phyloP scores from a whole-genome alignment of 768 basidiomycete species.

The Hemileccinum rubropunctum region DNA sequence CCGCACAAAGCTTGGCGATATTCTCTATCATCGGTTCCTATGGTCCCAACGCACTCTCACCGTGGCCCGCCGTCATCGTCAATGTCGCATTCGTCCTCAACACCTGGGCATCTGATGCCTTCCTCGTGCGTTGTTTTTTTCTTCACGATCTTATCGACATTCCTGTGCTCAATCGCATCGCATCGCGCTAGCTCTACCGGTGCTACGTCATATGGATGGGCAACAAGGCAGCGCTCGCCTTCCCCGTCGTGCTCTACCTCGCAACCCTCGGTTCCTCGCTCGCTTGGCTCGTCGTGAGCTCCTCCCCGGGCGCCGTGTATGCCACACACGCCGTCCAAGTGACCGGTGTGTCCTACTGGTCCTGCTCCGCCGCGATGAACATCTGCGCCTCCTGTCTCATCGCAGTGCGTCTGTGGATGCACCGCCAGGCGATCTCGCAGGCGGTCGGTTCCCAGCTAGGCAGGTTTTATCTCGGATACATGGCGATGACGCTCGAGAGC shows the following conservation, averaged over 20 bases:
- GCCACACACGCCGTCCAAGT: constrained; percentile 14
- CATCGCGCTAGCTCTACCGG: constrained; percentile 16
- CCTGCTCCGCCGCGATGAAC: constrained; percentile 16
- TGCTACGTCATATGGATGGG: constrained; percentile 21
- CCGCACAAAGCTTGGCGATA: constrained; percentile 8
- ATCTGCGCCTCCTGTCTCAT: constrained; percentile 16
- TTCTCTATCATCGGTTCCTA: constrained; percentile 9
- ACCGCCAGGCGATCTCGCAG: constrained; percentile 10
- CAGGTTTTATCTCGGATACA: constrained; percentile 20
- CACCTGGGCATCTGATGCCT: constrained; percentile 22
- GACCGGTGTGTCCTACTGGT: constrained; percentile 11
- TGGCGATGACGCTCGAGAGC: constrained; percentile 28
- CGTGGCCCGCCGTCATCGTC: constrained; percentile 16
- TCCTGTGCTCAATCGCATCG: too few species aligned
- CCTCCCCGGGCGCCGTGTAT: constrained; percentile 16
- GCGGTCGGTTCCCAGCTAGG: constrained; percentile 14
- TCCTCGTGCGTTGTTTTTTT: constrained; percentile 14
- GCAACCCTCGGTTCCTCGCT: constrained; percentile 14
- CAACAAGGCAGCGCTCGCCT: background rate
- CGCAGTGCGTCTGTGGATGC: constrained; percentile 14
- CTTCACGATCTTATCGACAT: too few species aligned
- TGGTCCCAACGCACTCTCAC: constrained; percentile 9
- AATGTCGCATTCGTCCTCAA: constrained; percentile 15
- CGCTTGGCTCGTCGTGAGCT: constrained; percentile 15
- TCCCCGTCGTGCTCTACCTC: constrained; percentile 15